These are phyloP conservation scores for Trichoderma afroharzianum DNA, from an alignment of 2,329 filamentous ascomycete genomes.

Conservation along the genomic window DNA sequence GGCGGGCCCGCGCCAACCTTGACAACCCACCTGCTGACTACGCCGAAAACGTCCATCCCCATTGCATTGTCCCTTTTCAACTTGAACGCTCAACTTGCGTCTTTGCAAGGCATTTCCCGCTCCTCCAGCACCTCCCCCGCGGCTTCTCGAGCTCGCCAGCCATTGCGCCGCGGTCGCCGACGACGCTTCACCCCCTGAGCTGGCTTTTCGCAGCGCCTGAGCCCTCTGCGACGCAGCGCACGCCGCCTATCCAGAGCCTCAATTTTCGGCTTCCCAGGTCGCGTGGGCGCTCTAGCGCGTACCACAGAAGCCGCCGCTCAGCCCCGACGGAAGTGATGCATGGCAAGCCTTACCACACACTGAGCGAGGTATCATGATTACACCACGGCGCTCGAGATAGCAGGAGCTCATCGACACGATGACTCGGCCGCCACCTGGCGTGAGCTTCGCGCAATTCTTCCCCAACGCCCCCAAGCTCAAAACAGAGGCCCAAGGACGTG, in stretches of 20 bases:
- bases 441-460: slow-evolving; percentile 84
- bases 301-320: slow-evolving; percentile 17
- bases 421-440: slow-evolving; percentile 71
- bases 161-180: slow-evolving; percentile 20
- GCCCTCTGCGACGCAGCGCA: slow-evolving; percentile 9
- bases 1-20: background rate
- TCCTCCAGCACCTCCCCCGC: slow-evolving; percentile 1
- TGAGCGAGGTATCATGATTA: slow-evolving; percentile 54
- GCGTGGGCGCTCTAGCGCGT: slow-evolving; percentile 37
- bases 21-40: slow-evolving; percentile 16
- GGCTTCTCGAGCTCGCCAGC: slow-evolving; percentile 2
- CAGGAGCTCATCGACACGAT: slow-evolving; percentile 56
- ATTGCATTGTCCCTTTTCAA: slow-evolving; percentile 19
- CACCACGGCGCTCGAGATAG: slow-evolving; percentile 51
- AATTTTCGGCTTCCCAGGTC: slow-evolving; percentile 28
- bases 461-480: slow-evolving; percentile 69
- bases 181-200: background rate
- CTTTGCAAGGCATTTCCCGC: slow-evolving; percentile 14
- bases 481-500: slow-evolving; percentile 41
- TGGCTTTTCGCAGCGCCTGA: background rate
- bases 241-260: slow-evolving; percentile 16
- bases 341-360: slow-evolving; percentile 22
- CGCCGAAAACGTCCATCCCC: slow-evolving; percentile 18
- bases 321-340: slow-evolving; percentile 21
- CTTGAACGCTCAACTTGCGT: slow-evolving; percentile 15